These are phyloP conservation scores for Lactifluus pinguis DNA, from an alignment of 768 basidiomycete species.

Conservation along the genomic window DNA sequence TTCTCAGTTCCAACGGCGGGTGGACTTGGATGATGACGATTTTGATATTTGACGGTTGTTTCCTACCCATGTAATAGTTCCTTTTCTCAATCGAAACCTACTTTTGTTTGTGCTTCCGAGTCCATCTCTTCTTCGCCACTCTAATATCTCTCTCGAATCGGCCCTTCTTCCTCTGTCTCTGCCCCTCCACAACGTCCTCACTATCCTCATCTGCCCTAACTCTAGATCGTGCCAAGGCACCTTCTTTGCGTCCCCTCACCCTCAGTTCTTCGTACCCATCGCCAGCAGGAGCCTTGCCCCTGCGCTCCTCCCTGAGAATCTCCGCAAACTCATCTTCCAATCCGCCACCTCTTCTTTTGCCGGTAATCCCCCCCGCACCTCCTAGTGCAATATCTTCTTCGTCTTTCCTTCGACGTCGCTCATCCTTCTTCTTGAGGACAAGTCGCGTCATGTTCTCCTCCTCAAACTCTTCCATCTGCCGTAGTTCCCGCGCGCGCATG, in stretches of 20 bases:
- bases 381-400: conserved; percentile 87
- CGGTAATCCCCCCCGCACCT: conserved; percentile 40
- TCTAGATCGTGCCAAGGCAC: conserved; percentile 52
- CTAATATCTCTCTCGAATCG: conserved; percentile 38
- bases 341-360: conserved; percentile 55
- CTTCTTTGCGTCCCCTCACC: conserved; percentile 52
- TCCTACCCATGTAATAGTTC: neutral
- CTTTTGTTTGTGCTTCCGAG: conserved; percentile 10
- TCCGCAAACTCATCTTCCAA: conserved; percentile 83
- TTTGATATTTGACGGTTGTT: conserved; percentile 23
- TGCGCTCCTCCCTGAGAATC: conserved; percentile 53
- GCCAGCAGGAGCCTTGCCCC: conserved; percentile 31
- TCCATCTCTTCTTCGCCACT: conserved; percentile 27
- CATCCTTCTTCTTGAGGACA: conserved; percentile 84
- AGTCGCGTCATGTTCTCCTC: conserved; percentile 91
- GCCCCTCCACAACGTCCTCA: conserved; percentile 26
- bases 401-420: conserved; percentile 58
- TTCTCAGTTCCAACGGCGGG: conserved; percentile 21
- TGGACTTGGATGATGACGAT: conserved; percentile 25
- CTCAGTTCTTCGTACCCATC: conserved; percentile 83
- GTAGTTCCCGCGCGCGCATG: conserved; percentile 69
- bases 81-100: conserved; percentile 6
- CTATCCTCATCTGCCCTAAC: conserved; percentile 26
- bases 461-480: conserved; percentile 80
- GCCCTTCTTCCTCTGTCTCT: conserved; percentile 30